Evolutionary conservation across 2,329 filamentous ascomycete genomes (phyloP), one percentile per base, ranked within the genome.

Genomic region (Talaromyces albobiverticillius): DNA sequence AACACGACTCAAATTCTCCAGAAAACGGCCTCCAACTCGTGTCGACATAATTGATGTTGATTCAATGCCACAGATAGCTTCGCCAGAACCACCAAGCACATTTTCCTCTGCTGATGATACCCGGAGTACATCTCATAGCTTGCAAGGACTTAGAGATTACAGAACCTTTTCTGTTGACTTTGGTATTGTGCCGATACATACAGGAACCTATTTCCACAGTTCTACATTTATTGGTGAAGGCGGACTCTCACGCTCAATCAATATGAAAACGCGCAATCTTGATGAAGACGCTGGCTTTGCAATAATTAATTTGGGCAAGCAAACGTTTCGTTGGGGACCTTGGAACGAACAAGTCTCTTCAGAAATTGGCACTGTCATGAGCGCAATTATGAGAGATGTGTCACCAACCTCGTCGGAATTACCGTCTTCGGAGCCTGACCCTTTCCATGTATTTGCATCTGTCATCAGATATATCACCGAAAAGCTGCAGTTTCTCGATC

Each of bases 191-290:
- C 77, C 79, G 22, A 64, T 85, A 7, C 69, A 68, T 8, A 57
- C 71, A 6, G 81, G 78, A 1, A 82, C 79, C 0, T 83, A 76
- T 60, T 85, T 84, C 57, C 79, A 82, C 57, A 67, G 76, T 41
- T 74, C 71, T 43, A 83, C 81, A 4, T 81, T 85, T 56, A 71
- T 85, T 54, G 82, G 83, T 25, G 81, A 80, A 59, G 81, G 80
- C 3, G 77, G 80, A 23, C 76, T 85, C 45, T 63, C 67, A 14
- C 72, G 71, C 32, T 76, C 76, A 32, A 59, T 85, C 4, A 58
- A 67, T 10, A 16, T 79, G 10, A 47, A 53, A 18, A 59, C 64
- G 6, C 68, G 77, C 38, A 65, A 80, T 58, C 56, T 83, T 23
- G 76, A 82, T 56, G 60, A 66, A 26, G 60, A 64, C 46, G 65